A percentile compares a stretch with the other conserved stretches of the same genome.
phyloP scores from a whole-genome alignment of 1,284 basidiomycete genomes.

The Cystobasidium slooffiae region DNA sequence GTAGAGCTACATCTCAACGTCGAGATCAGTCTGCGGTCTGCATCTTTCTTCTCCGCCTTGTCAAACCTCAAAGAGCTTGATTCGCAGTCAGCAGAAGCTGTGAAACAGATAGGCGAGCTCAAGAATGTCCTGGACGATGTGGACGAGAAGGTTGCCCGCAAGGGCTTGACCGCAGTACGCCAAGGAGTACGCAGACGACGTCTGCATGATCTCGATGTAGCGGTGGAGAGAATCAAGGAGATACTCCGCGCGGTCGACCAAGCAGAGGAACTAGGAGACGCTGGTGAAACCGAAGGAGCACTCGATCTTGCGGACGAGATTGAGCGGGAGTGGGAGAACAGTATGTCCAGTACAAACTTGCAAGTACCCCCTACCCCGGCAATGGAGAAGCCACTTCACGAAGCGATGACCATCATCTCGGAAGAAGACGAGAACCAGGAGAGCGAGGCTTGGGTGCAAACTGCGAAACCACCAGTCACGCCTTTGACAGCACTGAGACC shows the following conservation, averaged over 20 bases:
- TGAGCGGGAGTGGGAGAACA: constrained; percentile 67
- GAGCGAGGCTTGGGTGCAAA: not conserved
- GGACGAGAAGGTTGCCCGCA: constrained; percentile 74
- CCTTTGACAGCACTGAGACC: constrained; percentile 52
- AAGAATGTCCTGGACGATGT: constrained; percentile 74
- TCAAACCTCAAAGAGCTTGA: constrained; percentile 91
- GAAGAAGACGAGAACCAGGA: constrained; percentile 21
- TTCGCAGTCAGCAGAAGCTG: constrained; percentile 80
- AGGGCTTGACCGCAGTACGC: constrained; percentile 74
- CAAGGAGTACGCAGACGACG: constrained; percentile 69
- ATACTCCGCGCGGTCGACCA: constrained; percentile 71
- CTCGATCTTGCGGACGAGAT: constrained; percentile 76
- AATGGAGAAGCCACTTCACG: constrained; percentile 9
- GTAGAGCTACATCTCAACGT: constrained; percentile 92
- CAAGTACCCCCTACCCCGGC: constrained; percentile 7
- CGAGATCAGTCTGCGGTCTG: constrained; percentile 86
- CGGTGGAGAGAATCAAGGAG: constrained; percentile 62
- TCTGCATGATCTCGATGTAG: constrained; percentile 66
- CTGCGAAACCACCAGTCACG: not conserved
- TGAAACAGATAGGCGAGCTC: constrained; percentile 74
- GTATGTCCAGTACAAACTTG: not conserved
- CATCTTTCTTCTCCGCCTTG: constrained; percentile 94
- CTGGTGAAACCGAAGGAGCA: constrained; percentile 83
- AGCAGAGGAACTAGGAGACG: constrained; percentile 72
- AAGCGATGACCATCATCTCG: constrained; percentile 8